These are phyloP conservation scores for Sarocladium strictum DNA, from an alignment of 2,329 filamentous ascomycete species.

Conservation along the genomic window DNA sequence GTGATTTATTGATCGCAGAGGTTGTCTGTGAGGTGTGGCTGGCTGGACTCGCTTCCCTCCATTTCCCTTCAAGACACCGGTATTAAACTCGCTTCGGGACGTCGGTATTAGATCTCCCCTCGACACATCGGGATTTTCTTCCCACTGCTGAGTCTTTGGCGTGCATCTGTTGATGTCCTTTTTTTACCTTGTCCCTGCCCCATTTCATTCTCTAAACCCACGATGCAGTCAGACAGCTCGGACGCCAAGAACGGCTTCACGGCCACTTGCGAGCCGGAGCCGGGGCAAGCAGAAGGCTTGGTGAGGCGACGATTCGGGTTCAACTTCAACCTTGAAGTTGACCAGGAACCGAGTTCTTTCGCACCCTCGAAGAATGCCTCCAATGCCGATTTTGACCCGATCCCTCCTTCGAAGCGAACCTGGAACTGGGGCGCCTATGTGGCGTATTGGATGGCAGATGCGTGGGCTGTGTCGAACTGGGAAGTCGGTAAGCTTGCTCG, in stretches of 20 bases:
- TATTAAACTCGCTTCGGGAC: not conserved
- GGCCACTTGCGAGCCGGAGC: slow-evolving; percentile 3
- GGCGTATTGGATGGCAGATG: slow-evolving; percentile 1
- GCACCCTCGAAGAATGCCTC: not conserved
- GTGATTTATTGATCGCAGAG: slow-evolving; percentile 3
- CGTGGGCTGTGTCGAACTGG: not conserved
- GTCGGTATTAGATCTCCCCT: no score
- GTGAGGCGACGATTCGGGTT: slow-evolving; percentile 7
- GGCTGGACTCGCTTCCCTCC: not conserved
- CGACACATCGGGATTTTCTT: not conserved
- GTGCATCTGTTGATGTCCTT: not conserved
- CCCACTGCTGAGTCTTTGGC: slow-evolving; percentile 1
- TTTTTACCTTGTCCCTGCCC: slow-evolving; percentile 3
- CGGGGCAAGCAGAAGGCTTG: slow-evolving; percentile 1
- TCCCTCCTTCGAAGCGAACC: not conserved
- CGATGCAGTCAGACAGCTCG: slow-evolving; percentile 1
- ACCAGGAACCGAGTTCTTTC: slow-evolving; percentile 5
- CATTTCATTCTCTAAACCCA: slow-evolving; percentile 6
- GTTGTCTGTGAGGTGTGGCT: slow-evolving; percentile 4
- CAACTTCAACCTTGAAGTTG: slow-evolving; percentile 6
- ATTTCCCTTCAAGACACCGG: slow-evolving; percentile 1
- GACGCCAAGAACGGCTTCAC: slow-evolving; percentile 5
- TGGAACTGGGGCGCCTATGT: not conserved
- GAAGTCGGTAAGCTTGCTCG: slow-evolving; percentile 4
- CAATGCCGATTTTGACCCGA: slow-evolving; percentile 1